Percentiles rank a stretch among this genome's conserved stretches.
Evolutionary conservation across 78 protist genomes (phyloP).

Genomic region (Dictyostelium brefeldianum): DNA sequence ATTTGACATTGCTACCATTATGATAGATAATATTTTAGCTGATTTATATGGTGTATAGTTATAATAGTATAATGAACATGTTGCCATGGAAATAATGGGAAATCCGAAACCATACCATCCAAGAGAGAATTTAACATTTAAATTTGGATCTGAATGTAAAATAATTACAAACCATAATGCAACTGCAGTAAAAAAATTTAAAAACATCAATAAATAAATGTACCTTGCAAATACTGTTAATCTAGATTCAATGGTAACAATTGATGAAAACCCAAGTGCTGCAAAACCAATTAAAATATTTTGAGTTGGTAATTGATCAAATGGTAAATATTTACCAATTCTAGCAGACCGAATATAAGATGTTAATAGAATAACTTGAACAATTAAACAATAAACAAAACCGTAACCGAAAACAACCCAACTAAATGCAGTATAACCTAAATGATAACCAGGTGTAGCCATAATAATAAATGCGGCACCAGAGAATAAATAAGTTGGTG

Average conservation of each 20-base stretch:
- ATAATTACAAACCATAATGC: background rate
- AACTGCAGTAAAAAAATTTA: background rate
- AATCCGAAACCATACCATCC: constrained; percentile 37
- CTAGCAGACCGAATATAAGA: background rate
- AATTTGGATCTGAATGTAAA: background rate
- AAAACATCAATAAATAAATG: background rate
- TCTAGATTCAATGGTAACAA: background rate
- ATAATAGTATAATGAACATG: constrained; percentile 24
- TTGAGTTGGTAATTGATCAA: constrained; percentile 39
- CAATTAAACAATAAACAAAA: background rate
- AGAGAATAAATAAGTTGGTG: constrained; percentile 35
- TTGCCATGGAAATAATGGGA: constrained; percentile 1
- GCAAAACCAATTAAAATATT: constrained; percentile 40
- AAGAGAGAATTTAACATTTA: background rate
- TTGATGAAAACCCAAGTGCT: background rate
- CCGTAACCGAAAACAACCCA: constrained; percentile 28
- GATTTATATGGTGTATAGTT: constrained; percentile 1
- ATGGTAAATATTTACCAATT: background rate
- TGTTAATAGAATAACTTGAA: background rate
- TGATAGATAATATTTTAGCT: background rate
- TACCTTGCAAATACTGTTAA: background rate
- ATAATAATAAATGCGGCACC: constrained; percentile 29
- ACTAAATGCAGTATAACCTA: background rate
- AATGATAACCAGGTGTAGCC: background rate
- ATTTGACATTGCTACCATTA: background rate